Evolutionary conservation across 768 basidiomycete species (phyloP), one percentile per base, ranked within the genome.

Genomic region (Hydnomerulius pinastri): DNA sequence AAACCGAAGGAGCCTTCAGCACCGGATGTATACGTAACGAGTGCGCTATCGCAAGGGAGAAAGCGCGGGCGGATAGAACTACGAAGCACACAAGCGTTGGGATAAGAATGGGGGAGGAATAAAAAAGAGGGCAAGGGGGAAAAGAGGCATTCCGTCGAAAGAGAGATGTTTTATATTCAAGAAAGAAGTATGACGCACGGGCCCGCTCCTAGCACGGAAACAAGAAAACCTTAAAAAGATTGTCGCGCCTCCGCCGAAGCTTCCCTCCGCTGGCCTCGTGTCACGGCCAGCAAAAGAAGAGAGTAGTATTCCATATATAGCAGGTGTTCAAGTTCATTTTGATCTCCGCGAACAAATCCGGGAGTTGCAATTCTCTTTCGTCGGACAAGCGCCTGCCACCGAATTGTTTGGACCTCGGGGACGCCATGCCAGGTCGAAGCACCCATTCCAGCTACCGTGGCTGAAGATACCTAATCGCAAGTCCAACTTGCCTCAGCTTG

Each of bases 281-380:
- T 48, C 51, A 57, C 32, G 29, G 46, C 55, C 21, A 11, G 30
- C 43, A 18, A 30, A 46, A 50, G 32, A 23, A 55, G 63, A 24
- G 40, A 27, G 17, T 50, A 35, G 5, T 17, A 52, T 11, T 10
- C 66, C 44, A 68, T 47, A 70, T 62, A 13, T 53, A 52, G 66
- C 30, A 68, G 21, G 55, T 57, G 36, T 55, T 51, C 60, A 60
- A 63, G 64, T 68, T 64, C 48, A 33, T 56, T 63, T 63, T 10
- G 42, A 53, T 24, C 55, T 5, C 62, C 50, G 58, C 48, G 5
- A 2, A 41, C 45, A 5, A n/a, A 38, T 28, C 41, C 12, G 18
- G 41, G 8, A 42, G 27, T 17, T 10, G 0, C 7, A 42, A 18
- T 42, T 17, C 27, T 35, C n/a, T n/a, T n/a, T n/a, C n/a, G n/a